Evolutionary conservation across 2,329 filamentous ascomycete genomes (phyloP).

Genomic region (Diaporthe aspalathi): DNA sequence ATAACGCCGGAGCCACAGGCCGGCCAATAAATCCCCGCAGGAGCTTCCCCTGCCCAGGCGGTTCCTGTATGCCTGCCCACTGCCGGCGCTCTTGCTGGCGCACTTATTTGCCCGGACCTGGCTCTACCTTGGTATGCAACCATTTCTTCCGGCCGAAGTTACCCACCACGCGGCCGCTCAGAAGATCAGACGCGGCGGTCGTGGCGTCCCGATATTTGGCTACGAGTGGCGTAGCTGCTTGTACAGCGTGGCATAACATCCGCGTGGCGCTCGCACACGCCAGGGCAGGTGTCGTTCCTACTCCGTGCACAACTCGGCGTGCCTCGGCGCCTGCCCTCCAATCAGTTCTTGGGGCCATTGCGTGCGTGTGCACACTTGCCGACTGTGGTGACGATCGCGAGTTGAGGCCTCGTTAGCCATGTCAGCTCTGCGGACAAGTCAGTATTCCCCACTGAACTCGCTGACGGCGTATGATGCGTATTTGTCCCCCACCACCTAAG

Average conservation of each 20-base stretch:
- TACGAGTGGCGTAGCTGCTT: constrained; percentile 14
- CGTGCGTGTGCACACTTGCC: background rate
- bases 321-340: background rate
- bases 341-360: background rate
- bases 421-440: no score
- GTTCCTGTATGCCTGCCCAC: constrained; percentile 21
- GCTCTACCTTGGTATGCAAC: background rate
- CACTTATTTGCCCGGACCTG: background rate
- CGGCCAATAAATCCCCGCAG: constrained; percentile 22
- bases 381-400: no score
- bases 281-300: background rate
- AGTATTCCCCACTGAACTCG: no score
- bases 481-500: background rate
- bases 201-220: constrained; percentile 22
- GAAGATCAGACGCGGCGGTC: constrained; percentile 30
- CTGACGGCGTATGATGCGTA: background rate
- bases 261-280: constrained; percentile 2
- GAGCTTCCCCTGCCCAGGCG: background rate
- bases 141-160: background rate
- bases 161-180: background rate
- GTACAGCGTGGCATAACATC: constrained; percentile 5
- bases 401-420: no score
- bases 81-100: constrained; percentile 12
- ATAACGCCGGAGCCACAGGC: constrained; percentile 12
- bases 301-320: background rate